Conservation (phyloP, 768 basidiomycete species). For the Lenzites betulinus region DNA sequence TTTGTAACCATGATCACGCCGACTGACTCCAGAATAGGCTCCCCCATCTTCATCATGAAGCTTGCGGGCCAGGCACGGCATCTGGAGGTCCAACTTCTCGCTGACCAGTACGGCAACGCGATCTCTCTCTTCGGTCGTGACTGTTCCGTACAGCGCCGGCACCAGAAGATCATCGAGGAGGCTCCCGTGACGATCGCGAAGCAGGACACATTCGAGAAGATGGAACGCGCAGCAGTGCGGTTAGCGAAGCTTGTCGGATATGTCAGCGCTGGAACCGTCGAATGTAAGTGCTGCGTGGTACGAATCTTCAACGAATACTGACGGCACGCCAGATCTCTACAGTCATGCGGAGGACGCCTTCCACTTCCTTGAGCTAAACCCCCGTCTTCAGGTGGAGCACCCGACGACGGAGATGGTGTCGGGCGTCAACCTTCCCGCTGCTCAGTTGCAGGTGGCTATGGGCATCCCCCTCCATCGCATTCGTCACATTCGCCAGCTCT, state of each 20-base stretch:
- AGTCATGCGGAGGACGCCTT: slow-evolving; percentile 92
- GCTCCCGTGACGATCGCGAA: slow-evolving; percentile 98
- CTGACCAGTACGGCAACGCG: slow-evolving; percentile 99
- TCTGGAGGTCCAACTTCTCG: slow-evolving; percentile 96
- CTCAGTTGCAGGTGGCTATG: slow-evolving; percentile 98
- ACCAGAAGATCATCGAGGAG: slow-evolving; percentile 99
- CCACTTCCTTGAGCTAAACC: slow-evolving; percentile 98
- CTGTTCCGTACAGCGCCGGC: slow-evolving; percentile 98
- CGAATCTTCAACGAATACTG: not conserved
- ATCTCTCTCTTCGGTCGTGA: slow-evolving; percentile 99
- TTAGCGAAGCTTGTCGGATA: slow-evolving; percentile 99
- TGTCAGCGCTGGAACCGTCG: slow-evolving; percentile 97
- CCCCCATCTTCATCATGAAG: slow-evolving; percentile 99
- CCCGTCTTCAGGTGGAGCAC: slow-evolving; percentile 99
- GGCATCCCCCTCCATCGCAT: slow-evolving; percentile 95
- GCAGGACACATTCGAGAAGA: slow-evolving; percentile 89
- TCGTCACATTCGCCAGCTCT: slow-evolving; percentile 92
- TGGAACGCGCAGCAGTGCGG: slow-evolving; percentile 99
- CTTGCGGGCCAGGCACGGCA: slow-evolving; percentile 97
- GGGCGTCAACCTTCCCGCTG: slow-evolving; percentile 96
- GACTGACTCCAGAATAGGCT: slow-evolving; percentile 52
- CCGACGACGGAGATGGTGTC: slow-evolving; percentile 99
- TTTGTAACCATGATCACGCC: slow-evolving; percentile 10
- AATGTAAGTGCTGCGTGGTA: slow-evolving; percentile 56
- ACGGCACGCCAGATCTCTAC: slow-evolving; percentile 72